Evolutionary conservation across 2,329 filamentous ascomycete species (phyloP).

Genomic region (Aspergillus amoenus): DNA sequence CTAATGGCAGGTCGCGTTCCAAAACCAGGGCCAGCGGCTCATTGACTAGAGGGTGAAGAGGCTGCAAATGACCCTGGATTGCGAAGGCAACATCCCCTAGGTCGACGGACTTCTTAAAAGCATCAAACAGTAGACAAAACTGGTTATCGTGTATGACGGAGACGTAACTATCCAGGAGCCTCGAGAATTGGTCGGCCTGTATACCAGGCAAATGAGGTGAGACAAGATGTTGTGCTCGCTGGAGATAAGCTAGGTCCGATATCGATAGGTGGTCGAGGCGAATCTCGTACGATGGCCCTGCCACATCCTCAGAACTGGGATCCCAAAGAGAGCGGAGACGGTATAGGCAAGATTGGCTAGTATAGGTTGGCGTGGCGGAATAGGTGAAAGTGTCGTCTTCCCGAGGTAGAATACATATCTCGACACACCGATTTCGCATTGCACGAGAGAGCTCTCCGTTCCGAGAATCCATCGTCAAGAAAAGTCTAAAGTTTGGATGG

Average conservation of each 20-base stretch:
- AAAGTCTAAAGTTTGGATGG: conserved; percentile 85
- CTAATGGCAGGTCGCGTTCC: conserved; percentile 20
- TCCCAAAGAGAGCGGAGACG: conserved; percentile 38
- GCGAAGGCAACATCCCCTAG: conserved; percentile 27
- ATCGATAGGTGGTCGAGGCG: conserved; percentile 40
- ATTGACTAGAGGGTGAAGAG: conserved; percentile 42
- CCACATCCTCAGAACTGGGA: conserved; percentile 16
- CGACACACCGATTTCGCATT: conserved; percentile 92
- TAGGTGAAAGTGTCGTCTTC: conserved; percentile 22
- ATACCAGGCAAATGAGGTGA: conserved; percentile 17
- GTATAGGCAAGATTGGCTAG: conserved; percentile 40
- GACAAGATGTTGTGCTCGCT: conserved; percentile 27
- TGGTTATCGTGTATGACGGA: conserved; percentile 32
- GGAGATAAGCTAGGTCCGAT: conserved; percentile 33
- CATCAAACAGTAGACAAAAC: conserved; percentile 29
- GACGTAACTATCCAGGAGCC: conserved; percentile 31
- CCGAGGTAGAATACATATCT: conserved; percentile 70
- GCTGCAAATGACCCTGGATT: conserved; percentile 28
- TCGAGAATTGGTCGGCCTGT: conserved; percentile 15
- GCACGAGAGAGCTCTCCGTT: conserved; percentile 93
- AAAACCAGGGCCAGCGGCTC: conserved; percentile 36
- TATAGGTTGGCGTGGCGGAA: conserved; percentile 34
- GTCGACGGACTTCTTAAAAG: conserved; percentile 20
- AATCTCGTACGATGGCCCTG: conserved; percentile 27
- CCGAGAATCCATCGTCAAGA: conserved; percentile 87